Evolutionary conservation across 768 basidiomycete genomes (phyloP).

Genomic region (Auricularia heimuer): DNA sequence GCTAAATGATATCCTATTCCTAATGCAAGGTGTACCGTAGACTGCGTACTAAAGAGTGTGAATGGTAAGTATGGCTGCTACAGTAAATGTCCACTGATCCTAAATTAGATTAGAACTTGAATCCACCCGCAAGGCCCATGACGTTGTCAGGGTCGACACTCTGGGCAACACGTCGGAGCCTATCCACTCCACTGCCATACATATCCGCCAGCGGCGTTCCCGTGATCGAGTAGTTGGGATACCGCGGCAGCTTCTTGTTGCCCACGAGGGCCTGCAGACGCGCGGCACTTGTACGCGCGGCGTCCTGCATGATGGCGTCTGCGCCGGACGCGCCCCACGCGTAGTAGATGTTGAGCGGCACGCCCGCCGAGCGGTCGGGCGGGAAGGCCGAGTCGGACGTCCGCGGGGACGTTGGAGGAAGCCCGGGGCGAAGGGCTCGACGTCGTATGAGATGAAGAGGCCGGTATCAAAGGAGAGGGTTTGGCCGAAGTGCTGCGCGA

Average conservation of each 20-base stretch:
- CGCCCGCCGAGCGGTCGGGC: constrained; percentile 16
- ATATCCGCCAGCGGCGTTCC: constrained; percentile 41
- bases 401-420: not conserved
- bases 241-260: constrained; percentile 31
- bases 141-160: constrained; percentile 45
- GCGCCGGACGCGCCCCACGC: constrained; percentile 32
- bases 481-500: not conserved
- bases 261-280: constrained; percentile 24
- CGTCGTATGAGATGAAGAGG: constrained; percentile 29
- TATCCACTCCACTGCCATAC: constrained; percentile 34
- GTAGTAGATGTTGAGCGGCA: constrained; percentile 38
- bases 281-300: constrained; percentile 16
- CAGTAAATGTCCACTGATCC: no score
- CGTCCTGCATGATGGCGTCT: constrained; percentile 33
- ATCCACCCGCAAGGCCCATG: constrained; percentile 60
- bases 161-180: constrained; percentile 31
- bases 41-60: no score
- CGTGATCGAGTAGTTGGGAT: constrained; percentile 51
- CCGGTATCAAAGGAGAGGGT: constrained; percentile 25
- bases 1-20: no score
- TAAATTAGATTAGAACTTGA: constrained; percentile 29
- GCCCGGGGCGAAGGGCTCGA: not conserved
- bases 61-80: no score
- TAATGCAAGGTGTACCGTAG: no score
- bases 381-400: constrained; percentile 1